Evolutionary conservation across 2,329 filamentous ascomycete species (phyloP), one percentile per base, ranked within the genome.

Genomic region (Clonostachys solani): DNA sequence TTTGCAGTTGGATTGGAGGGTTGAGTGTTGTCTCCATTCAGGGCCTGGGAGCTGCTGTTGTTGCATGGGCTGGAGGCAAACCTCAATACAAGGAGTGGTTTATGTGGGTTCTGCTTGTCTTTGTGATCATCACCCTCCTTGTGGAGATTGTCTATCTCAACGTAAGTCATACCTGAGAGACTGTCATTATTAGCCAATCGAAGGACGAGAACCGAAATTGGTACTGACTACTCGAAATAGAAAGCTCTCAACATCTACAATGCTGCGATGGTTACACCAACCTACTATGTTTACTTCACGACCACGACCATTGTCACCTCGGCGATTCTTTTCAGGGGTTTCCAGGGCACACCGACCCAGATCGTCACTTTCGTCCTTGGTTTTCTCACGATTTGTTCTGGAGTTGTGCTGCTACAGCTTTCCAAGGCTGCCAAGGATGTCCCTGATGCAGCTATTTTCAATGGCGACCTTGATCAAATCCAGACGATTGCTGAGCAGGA

Each of bases 171-270:
- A 36, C 6, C 7, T 9, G 35, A 4, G 33, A 19, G 17, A 41
- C 34, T 16, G 42, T 52, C 13, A 51, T 18, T 35, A 16, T 8
- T 6, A 13, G 33, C 7, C 16, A 12, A 47, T 17, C 8, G 23
- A 5, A 18, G 36, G 17, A 38, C 36, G 17, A 18, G 36, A 38
- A 38, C n/a, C 35, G 40, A 17, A 37, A 15, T 42, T 37, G n/a
- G 34, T 33, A 49, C 66, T 76, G 49, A 74, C 54, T 38, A 9
- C 40, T 5, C 43, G n/a, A 40, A 40, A 49, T 68, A 97, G 92
- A 99, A 99, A 96, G 94, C 94, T 6, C 78, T 97, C 48, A 97
- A 99, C 61, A 69, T 99, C 44, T 97, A 92, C 76, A 97, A 99
- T 60, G 94, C 94, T 36, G 92, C 94, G 8, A 80, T 99, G 54